phyloP scores from a whole-genome alignment of 768 basidiomycete species.

The Lactarius vividus region DNA sequence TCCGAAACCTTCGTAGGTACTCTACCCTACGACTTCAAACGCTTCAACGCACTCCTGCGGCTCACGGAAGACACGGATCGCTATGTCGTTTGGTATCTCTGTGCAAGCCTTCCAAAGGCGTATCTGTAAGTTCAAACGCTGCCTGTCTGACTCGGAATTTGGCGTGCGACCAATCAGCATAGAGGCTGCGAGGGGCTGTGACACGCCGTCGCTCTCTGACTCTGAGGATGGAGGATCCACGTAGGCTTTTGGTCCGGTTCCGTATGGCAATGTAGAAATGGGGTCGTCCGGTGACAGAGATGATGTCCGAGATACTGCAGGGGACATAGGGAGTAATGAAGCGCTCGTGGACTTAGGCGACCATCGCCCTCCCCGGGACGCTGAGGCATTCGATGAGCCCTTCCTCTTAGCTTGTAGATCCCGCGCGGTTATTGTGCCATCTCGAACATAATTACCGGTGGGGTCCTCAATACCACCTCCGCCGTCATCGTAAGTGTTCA shows the following conservation, averaged over 20 bases:
- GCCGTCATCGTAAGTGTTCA: constrained; percentile 40
- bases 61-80: constrained; percentile 63
- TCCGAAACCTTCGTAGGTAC: neutral
- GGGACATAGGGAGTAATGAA: neutral
- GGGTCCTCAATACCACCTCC: constrained; percentile 54
- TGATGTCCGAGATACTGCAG: constrained; percentile 4
- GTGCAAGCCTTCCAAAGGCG: constrained; percentile 62
- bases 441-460: constrained; percentile 43
- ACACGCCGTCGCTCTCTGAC: constrained; percentile 7
- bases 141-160: constrained; percentile 51
- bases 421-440: constrained; percentile 2
- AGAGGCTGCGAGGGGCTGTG: neutral
- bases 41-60: constrained; percentile 71
- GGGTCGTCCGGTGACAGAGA: constrained; percentile 1
- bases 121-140: constrained; percentile 55
- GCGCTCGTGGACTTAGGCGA: constrained; percentile 13
- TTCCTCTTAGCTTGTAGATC: constrained; percentile 5
- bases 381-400: neutral
- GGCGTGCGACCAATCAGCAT: neutral
- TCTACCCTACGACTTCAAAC: constrained; percentile 36
- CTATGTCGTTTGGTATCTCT: constrained; percentile 54
- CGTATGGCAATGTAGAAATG: neutral
- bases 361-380: constrained; percentile 11
- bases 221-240: constrained; percentile 14
- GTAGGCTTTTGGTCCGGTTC: neutral